These are phyloP conservation scores for Paraphoma chrysanthemicola DNA, from an alignment of 2,329 filamentous ascomycete genomes.

Conservation along the genomic window DNA sequence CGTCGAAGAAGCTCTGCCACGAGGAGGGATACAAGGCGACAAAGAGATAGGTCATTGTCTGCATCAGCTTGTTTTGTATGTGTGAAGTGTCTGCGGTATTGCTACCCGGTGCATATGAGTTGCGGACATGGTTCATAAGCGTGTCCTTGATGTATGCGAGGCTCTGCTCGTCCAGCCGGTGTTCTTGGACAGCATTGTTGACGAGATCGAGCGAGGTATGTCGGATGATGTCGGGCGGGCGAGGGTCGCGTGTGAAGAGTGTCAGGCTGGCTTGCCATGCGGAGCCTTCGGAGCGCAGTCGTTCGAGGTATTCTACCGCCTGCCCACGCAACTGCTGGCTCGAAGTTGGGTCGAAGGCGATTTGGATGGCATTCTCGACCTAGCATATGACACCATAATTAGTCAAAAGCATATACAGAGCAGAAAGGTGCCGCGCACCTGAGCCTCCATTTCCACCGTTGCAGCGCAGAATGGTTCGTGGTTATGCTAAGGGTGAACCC, in stretches of 20 bases:
- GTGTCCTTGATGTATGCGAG: constrained; percentile 80
- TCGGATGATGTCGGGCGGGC: constrained; percentile 81
- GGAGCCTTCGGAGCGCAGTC: constrained; percentile 80
- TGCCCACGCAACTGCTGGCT: constrained; percentile 77
- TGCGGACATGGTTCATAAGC: constrained; percentile 79
- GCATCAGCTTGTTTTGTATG: constrained; percentile 96
- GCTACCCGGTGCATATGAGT: constrained; percentile 71
- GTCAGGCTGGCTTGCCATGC: constrained; percentile 90
- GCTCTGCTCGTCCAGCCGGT: constrained; percentile 74
- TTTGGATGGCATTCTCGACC: constrained; percentile 95
- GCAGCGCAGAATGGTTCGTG: constrained; percentile 23
- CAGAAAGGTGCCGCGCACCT: constrained; percentile 31
- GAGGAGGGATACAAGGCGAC: constrained; percentile 82
- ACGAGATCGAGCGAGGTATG: constrained; percentile 91
- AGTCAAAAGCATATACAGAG: neutral
- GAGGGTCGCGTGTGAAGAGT: constrained; percentile 82
- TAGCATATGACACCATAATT: constrained; percentile 48
- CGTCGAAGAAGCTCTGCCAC: constrained; percentile 91
- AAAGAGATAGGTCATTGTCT: constrained; percentile 94
- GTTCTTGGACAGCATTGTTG: constrained; percentile 86
- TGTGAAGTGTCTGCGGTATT: constrained; percentile 71
- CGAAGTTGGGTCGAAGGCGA: constrained; percentile 83
- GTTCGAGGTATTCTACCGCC: constrained; percentile 80
- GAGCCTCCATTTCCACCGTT: constrained; percentile 47
- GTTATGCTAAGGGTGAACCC: constrained; percentile 23